Conservation (phyloP, 352 stramenopile genomes). For the Pythium vanterpoolii region DNA sequence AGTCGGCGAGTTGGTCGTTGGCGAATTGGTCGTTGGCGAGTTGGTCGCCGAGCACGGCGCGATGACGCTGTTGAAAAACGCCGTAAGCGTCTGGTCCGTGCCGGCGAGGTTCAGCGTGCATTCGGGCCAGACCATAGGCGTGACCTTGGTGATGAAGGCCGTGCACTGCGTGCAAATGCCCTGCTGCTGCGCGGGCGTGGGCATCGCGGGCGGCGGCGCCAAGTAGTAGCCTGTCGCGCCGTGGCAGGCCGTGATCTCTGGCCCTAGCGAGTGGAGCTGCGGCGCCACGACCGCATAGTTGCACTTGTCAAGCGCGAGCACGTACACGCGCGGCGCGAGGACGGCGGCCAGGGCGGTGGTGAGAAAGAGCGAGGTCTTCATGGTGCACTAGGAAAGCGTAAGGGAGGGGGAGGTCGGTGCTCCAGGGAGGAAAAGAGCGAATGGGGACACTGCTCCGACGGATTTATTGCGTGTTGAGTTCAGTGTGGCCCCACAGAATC, state of each 20-base stretch:
- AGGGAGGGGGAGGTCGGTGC: background rate
- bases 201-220: constrained; percentile 1
- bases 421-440: background rate
- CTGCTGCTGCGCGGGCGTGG: constrained; percentile 6
- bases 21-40: background rate
- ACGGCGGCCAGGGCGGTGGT: background rate
- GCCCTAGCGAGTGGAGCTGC: constrained; percentile 13
- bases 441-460: background rate
- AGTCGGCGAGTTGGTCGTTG: background rate
- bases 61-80: constrained; percentile 13
- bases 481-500: no score
- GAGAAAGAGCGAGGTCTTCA: constrained; percentile 9
- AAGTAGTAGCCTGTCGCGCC: constrained; percentile 14
- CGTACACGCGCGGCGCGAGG: background rate
- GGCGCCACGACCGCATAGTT: constrained; percentile 16
- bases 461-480: no score
- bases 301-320: constrained; percentile 9
- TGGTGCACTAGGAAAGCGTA: background rate
- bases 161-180: constrained; percentile 16
- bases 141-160: constrained; percentile 10
- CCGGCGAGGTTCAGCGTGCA: constrained; percentile 13
- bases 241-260: constrained; percentile 12
- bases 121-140: constrained; percentile 13
- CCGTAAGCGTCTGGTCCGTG: constrained; percentile 18
- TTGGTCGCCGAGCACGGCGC: background rate